These are phyloP conservation scores for Penicillium simplicissimum DNA, from an alignment of 495 filamentous ascomycete species.

Conservation along the genomic window DNA sequence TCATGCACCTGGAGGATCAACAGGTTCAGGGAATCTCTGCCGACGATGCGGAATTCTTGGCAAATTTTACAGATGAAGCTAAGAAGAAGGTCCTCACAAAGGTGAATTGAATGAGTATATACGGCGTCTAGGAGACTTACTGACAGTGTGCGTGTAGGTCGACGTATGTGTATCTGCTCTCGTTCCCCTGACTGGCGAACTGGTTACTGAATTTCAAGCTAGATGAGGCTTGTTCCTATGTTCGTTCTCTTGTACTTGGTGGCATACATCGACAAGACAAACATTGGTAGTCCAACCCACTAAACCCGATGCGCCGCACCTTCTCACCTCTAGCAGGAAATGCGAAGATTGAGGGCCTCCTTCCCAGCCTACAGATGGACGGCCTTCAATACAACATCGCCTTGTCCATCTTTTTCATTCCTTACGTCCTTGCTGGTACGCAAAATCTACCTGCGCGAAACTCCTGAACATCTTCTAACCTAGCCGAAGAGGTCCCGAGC, in stretches of 20 bases:
- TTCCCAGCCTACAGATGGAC: constrained; percentile 1
- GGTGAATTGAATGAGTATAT: constrained; percentile 3
- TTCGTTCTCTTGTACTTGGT: constrained; percentile 14
- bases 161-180: neutral
- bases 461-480: neutral
- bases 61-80: constrained; percentile 10
- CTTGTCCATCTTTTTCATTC: constrained; percentile 41
- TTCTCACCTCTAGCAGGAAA: neutral
- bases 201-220: neutral
- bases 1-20: neutral
- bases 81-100: constrained; percentile 17
- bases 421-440: constrained; percentile 31
- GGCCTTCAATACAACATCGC: constrained; percentile 35
- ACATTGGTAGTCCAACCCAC: constrained; percentile 8
- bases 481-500: constrained; percentile 26
- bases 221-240: constrained; percentile 13
- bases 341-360: constrained; percentile 17
- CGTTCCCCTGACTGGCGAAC: no score
- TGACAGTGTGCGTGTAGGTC: neutral
- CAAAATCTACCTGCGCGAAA: neutral
- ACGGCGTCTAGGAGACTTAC: neutral
- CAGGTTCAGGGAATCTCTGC: neutral
- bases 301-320: neutral
- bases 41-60: constrained; percentile 19
- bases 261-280: constrained; percentile 10